Conservation (phyloP, 495 filamentous ascomycete species). For the Penicillium silybi region DNA sequence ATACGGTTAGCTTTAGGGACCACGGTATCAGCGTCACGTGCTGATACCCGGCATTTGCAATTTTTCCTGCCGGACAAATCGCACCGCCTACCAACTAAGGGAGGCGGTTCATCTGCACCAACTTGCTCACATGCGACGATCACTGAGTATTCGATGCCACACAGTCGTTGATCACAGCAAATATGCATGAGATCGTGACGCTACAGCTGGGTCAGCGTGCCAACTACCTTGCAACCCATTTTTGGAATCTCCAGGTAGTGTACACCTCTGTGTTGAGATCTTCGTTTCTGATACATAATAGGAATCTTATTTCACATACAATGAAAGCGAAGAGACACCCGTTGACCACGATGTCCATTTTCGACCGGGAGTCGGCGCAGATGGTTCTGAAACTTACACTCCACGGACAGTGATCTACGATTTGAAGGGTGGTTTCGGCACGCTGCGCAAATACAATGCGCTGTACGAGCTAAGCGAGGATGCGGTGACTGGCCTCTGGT, state of each 20-base stretch:
- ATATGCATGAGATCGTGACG: slow-evolving; percentile 95
- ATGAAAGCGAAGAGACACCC: slow-evolving; percentile 58
- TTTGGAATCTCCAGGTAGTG: slow-evolving; percentile 89
- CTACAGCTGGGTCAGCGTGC: slow-evolving; percentile 87
- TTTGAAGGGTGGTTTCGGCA: slow-evolving; percentile 87
- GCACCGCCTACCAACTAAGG: neutral
- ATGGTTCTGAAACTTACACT: slow-evolving; percentile 84
- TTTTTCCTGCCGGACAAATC: neutral
- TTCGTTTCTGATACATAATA: slow-evolving; percentile 20
- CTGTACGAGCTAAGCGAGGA: slow-evolving; percentile 71
- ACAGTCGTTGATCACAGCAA: neutral
- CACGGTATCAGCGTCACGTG: slow-evolving; percentile 21
- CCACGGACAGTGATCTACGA: slow-evolving; percentile 93
- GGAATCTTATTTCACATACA: slow-evolving; percentile 98
- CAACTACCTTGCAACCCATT: slow-evolving; percentile 96
- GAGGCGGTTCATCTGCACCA: neutral
- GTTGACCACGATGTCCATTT: slow-evolving; percentile 94
- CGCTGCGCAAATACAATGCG: slow-evolving; percentile 80
- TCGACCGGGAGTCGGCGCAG: slow-evolving; percentile 72
- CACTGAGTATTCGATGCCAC: neutral
- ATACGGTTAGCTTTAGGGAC: neutral
- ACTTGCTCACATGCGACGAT: neutral
- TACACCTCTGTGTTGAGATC: neutral
- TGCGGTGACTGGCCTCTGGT: slow-evolving; percentile 54
- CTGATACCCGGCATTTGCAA: neutral